A percentile compares a stretch with the other conserved stretches of the same genome.
Conservation (phyloP, 352 stramenopile genomes). For the Globisporangium recalcitrans region DNA sequence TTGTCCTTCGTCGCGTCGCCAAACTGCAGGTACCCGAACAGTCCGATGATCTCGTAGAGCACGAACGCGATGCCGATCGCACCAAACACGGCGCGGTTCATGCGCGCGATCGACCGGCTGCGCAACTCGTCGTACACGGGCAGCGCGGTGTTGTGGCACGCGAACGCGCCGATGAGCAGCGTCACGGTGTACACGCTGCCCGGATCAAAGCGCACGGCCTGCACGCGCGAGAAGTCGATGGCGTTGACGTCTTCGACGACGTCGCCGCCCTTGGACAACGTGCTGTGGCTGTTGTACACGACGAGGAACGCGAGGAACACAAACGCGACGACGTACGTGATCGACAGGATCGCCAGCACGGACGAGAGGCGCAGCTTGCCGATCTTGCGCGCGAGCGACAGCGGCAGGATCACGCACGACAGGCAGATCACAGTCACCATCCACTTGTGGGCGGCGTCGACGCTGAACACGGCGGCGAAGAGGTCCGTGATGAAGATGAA, state of each 20-base stretch:
- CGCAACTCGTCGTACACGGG: slow-evolving; percentile 75
- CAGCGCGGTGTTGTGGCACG: slow-evolving; percentile 73
- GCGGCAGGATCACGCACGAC: slow-evolving; percentile 42
- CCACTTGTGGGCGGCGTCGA: slow-evolving; percentile 41
- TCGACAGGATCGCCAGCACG: slow-evolving; percentile 57
- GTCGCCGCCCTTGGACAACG: too few relatives aligned
- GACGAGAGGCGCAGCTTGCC: slow-evolving; percentile 59
- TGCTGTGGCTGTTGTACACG: slow-evolving; percentile 19
- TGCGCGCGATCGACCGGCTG: slow-evolving; percentile 40
- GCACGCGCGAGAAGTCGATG: slow-evolving; percentile 26
- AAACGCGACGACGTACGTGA: slow-evolving; percentile 64
- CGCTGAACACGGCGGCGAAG: slow-evolving; percentile 36
- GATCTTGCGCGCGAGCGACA: slow-evolving; percentile 53
- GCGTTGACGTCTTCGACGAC: background rate
- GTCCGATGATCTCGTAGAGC: slow-evolving; percentile 63
- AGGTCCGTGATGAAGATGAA: slow-evolving; percentile 81
- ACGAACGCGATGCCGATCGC: slow-evolving; percentile 61
- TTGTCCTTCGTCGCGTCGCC: slow-evolving; percentile 59
- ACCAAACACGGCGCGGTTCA: slow-evolving; percentile 59
- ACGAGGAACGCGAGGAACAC: slow-evolving; percentile 47
- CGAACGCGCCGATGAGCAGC: slow-evolving; percentile 67
- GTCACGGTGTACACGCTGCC: slow-evolving; percentile 71
- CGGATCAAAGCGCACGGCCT: slow-evolving; percentile 49
- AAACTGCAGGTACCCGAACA: slow-evolving; percentile 73
- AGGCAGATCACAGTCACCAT: slow-evolving; percentile 43